Evolutionary conservation across 208 protist species (phyloP).

Genomic region (Trypanosoma conorhini): DNA sequence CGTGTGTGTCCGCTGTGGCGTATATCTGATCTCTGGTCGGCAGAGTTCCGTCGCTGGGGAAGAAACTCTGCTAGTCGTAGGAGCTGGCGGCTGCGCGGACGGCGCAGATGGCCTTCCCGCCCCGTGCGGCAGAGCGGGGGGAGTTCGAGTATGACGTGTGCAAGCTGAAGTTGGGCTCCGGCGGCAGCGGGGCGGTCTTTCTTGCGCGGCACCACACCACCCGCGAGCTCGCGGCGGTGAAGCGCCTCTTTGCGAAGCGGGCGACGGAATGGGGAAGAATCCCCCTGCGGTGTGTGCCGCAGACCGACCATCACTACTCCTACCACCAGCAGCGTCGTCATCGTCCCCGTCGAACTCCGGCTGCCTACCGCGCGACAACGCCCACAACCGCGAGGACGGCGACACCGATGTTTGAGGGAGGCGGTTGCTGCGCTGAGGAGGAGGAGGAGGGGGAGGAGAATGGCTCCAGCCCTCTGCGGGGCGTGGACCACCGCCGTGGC

Average conservation of each 20-base stretch:
- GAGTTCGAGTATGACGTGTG: constrained; percentile 68
- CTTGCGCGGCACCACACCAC: constrained; percentile 44
- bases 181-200: constrained; percentile 74
- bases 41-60: no score
- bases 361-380: neutral
- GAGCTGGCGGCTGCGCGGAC: neutral
- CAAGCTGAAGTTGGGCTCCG: constrained; percentile 69
- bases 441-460: neutral
- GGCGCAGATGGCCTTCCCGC: neutral
- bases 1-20: no score
- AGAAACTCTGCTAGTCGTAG: neutral
- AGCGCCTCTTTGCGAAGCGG: constrained; percentile 48
- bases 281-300: neutral
- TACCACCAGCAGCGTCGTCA: neutral
- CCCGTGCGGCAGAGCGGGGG: neutral
- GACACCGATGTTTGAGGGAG: neutral
- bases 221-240: constrained; percentile 62
- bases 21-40: no score
- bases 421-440: neutral
- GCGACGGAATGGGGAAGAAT: neutral
- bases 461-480: neutral
- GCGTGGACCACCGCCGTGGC: neutral
- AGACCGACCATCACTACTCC: neutral
- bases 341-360: neutral
- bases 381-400: neutral